Percentiles rank a stretch among this genome's conserved stretches.
Evolutionary conservation across 345 rosid genomes (phyloP).

Genomic region (Hibiscus trionum): DNA sequence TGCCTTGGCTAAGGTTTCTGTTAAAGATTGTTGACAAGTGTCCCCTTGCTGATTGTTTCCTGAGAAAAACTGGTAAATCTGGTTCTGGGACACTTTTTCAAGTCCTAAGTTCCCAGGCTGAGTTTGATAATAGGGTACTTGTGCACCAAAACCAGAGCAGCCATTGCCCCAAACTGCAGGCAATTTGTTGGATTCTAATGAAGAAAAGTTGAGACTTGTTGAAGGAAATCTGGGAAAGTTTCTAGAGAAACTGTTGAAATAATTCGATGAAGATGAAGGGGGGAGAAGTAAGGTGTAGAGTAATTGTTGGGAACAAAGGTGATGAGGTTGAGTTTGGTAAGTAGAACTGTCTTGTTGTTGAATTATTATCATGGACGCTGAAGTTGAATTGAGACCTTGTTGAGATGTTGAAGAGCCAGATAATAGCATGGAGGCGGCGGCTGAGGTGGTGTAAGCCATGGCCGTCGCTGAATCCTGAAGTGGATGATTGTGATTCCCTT

Average conservation of each 20-base stretch:
- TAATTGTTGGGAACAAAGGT: constrained; percentile 57
- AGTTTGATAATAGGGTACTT: constrained; percentile 21
- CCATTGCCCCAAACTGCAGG: constrained; percentile 50
- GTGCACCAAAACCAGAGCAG: constrained; percentile 16
- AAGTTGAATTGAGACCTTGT: constrained; percentile 23
- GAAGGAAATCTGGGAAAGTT: constrained; percentile 34
- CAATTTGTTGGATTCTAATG: constrained; percentile 32
- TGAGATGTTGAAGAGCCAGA: constrained; percentile 57
- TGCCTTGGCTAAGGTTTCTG: constrained; percentile 58
- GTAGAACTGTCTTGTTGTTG: constrained; percentile 38
- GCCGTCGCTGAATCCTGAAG: constrained; percentile 69
- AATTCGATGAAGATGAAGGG: constrained; percentile 26
- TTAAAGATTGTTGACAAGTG: constrained; percentile 17
- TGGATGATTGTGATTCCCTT: constrained; percentile 70
- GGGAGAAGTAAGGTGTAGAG: constrained; percentile 67
- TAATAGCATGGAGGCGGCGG: constrained; percentile 72
- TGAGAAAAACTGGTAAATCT: constrained; percentile 14
- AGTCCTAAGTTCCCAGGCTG: constrained; percentile 10
- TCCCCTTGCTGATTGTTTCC: constrained; percentile 17
- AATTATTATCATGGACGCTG: constrained; percentile 25
- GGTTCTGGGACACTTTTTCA: constrained; percentile 27
- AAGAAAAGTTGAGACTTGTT: constrained; percentile 42
- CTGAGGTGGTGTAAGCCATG: constrained; percentile 81
- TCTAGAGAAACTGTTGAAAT: constrained; percentile 36
- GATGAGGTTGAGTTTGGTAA: constrained; percentile 27